These are phyloP conservation scores for Eurotiales sp. DNA, from an alignment of 2,329 filamentous ascomycete species.

Conservation along the genomic window DNA sequence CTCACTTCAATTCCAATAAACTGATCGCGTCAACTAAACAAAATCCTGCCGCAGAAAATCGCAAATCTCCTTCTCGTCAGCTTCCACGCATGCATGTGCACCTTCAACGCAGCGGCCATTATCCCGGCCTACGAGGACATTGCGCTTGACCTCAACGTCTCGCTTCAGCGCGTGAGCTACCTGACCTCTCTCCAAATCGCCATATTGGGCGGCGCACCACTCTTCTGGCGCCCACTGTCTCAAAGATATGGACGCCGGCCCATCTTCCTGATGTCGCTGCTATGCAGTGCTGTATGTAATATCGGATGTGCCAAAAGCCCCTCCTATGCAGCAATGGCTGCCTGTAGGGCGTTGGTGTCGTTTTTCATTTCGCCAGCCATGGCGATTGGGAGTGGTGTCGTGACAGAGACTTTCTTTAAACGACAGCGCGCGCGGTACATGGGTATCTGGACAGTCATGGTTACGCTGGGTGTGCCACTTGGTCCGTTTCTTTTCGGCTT, in stretches of 20 bases:
- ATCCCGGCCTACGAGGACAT: constrained; percentile 55
- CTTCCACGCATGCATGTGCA: constrained; percentile 56
- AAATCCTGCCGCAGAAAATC: constrained; percentile 40
- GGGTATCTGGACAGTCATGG: constrained; percentile 54
- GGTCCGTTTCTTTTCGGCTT: constrained; percentile 34
- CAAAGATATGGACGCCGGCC: constrained; percentile 53
- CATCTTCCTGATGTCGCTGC: constrained; percentile 50
- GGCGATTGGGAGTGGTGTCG: constrained; percentile 55
- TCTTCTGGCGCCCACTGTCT: constrained; percentile 56
- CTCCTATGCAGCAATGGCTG: constrained; percentile 49
- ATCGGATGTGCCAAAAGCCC: constrained; percentile 51
- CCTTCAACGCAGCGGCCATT: constrained; percentile 53
- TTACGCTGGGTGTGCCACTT: constrained; percentile 49
- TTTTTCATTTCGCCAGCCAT: constrained; percentile 56
- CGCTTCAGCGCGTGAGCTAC: constrained; percentile 50
- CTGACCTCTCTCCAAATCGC: constrained; percentile 54
- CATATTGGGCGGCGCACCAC: constrained; percentile 51
- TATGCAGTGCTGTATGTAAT: constrained; percentile 48
- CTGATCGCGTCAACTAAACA: too few relatives aligned
- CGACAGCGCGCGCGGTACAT: constrained; percentile 53
- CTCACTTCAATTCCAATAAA: too few relatives aligned
- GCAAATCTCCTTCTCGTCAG: constrained; percentile 53
- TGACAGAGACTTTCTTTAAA: constrained; percentile 57
- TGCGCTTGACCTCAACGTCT: constrained; percentile 47
- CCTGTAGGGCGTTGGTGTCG: constrained; percentile 50